Conservation (phyloP, 2,329 filamentous ascomycete genomes). For the Ceratocystis eucalypticola region DNA sequence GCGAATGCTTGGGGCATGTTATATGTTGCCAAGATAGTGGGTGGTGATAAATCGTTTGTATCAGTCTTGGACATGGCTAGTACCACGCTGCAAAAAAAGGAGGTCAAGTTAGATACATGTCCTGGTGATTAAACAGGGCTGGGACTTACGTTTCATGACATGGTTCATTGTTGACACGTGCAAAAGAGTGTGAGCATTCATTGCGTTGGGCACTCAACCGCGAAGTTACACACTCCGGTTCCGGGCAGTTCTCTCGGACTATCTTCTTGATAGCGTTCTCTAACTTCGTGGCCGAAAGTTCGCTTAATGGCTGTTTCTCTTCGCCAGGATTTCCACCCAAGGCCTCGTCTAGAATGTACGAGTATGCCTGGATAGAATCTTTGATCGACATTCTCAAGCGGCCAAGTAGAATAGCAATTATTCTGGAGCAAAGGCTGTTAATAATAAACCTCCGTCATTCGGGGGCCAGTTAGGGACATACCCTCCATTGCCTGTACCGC, state of each 20-base stretch:
- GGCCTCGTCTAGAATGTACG: not conserved
- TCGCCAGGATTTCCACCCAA: not conserved
- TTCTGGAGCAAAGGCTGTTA: not conserved
- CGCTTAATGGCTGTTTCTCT: not conserved
- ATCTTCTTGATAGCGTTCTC: not conserved
- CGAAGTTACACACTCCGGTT: not conserved
- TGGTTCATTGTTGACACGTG: not conserved
- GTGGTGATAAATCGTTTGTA: conserved; percentile 19
- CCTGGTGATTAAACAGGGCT: not conserved
- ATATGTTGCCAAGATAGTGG: conserved; percentile 24
- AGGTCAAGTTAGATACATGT: not conserved
- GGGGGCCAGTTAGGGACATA: conserved; percentile 9
- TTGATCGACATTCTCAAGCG: not conserved
- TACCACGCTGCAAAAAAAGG: not conserved
- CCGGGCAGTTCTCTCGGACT: not conserved
- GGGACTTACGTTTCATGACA: not conserved
- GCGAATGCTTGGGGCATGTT: conserved; percentile 20
- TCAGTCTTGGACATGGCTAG: not conserved
- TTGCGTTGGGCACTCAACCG: not conserved
- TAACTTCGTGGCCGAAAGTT: not conserved
- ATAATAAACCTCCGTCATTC: not conserved
- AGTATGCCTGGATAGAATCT: not conserved
- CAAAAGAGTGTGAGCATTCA: not conserved
- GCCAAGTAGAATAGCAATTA: not conserved
- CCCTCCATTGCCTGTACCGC: conserved; percentile 25